Conservation (phyloP, 345 rosid species). For the Alliaria petiolata region DNA sequence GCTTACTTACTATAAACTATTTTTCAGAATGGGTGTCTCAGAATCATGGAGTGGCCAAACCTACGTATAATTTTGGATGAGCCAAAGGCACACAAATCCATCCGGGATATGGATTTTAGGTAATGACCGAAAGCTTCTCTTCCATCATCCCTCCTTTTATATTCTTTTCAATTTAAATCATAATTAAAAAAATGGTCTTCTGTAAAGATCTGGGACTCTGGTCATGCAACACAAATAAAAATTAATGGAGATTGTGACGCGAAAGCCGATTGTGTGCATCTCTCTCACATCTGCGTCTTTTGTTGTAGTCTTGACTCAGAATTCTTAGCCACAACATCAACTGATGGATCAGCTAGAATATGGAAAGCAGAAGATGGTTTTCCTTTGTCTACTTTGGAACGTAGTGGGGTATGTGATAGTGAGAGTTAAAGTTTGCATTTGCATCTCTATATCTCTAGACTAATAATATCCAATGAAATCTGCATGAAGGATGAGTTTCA, state of each 20-base stretch:
- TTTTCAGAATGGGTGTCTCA: constrained; percentile 80
- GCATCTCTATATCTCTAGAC: background rate
- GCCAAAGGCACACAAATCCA: constrained; percentile 76
- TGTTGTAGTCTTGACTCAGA: constrained; percentile 79
- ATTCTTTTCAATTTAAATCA: background rate
- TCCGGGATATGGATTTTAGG: constrained; percentile 89
- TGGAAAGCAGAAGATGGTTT: constrained; percentile 88
- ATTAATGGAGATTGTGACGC: background rate
- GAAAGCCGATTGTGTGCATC: background rate
- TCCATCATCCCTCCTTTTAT: background rate
- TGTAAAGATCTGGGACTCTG: background rate
- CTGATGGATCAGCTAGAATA: constrained; percentile 90
- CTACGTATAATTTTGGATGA: constrained; percentile 63
- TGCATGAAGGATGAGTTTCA: background rate
- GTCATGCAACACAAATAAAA: background rate
- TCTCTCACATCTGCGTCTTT: constrained; percentile 21
- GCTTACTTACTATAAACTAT: constrained; percentile 17
- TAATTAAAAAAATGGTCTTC: background rate
- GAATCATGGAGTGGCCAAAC: constrained; percentile 91
- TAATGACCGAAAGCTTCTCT: constrained; percentile 15
- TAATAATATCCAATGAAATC: background rate
- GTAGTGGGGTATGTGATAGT: constrained; percentile 46
- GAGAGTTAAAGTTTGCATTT: background rate
- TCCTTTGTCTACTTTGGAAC: constrained; percentile 65
- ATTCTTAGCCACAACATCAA: constrained; percentile 80